Percentiles rank a stretch among this genome's conserved stretches.
These are phyloP conservation scores for Mariannaea elegans DNA, from an alignment of 2,329 filamentous ascomycete genomes.

Conservation along the genomic window DNA sequence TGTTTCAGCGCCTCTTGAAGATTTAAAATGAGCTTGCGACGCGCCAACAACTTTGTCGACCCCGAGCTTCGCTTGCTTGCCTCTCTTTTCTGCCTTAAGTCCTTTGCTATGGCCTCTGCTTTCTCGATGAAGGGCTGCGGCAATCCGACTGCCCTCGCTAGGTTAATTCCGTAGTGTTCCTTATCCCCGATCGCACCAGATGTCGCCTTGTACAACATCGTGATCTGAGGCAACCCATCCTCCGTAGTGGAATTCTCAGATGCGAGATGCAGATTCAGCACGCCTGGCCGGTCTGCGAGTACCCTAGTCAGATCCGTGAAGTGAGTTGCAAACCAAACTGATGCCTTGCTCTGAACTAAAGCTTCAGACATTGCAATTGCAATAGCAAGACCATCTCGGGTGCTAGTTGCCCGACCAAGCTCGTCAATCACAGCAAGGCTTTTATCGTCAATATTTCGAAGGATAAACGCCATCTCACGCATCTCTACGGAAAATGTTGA, in stretches of 20 bases:
- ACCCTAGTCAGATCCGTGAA: conserved; percentile 85
- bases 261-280: conserved; percentile 83
- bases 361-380: conserved; percentile 91
- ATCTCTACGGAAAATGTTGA: conserved; percentile 96
- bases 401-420: conserved; percentile 89
- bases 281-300: conserved; percentile 77
- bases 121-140: conserved; percentile 72
- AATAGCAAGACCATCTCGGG: conserved; percentile 86
- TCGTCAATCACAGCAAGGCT: conserved; percentile 91
- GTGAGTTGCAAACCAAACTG: conserved; percentile 94
- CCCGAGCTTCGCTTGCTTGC: conserved; percentile 67
- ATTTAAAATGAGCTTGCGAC: conserved; percentile 77
- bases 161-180: conserved; percentile 80
- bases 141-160: conserved; percentile 79
- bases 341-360: conserved; percentile 78
- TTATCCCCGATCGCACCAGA: conserved; percentile 75
- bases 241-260: conserved; percentile 67
- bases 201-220: conserved; percentile 86
- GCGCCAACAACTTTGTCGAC: conserved; percentile 66
- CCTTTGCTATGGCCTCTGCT: conserved; percentile 72
- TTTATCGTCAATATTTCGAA: conserved; percentile 79
- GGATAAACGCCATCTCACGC: conserved; percentile 93
- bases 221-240: conserved; percentile 68
- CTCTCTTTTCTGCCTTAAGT: conserved; percentile 66
- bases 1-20: conserved; percentile 78